Conservation (phyloP, 2,329 filamentous ascomycete species). For the Aspergillus puulaauensis region DNA sequence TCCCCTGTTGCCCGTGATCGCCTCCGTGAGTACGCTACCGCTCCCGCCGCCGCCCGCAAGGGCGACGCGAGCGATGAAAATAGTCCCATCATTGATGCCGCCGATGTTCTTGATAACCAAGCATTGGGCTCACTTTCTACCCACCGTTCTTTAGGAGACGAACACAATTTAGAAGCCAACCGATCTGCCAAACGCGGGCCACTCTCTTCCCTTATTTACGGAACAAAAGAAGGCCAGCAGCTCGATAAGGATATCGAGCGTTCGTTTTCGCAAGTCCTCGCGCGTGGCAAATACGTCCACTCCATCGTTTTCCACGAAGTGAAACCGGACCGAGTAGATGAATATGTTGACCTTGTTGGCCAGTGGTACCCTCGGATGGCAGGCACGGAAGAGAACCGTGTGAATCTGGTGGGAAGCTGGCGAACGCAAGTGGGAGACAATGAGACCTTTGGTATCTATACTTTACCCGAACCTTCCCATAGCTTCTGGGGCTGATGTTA, state of each 20-base stretch:
- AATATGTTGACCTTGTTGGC: slow-evolving; percentile 87
- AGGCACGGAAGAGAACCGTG: slow-evolving; percentile 79
- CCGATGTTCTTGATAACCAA: slow-evolving; percentile 41
- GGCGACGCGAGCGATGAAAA: slow-evolving; percentile 45
- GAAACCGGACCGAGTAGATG: slow-evolving; percentile 90
- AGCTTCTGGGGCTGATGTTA: slow-evolving; percentile 23
- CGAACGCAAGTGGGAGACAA: slow-evolving; percentile 95
- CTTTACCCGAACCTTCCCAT: neutral
- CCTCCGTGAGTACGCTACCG: slow-evolving; percentile 37
- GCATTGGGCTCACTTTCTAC: slow-evolving; percentile 62
- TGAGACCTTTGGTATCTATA: slow-evolving; percentile 81
- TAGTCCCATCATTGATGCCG: slow-evolving; percentile 40
- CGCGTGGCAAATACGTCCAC: slow-evolving; percentile 96
- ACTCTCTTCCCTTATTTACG: slow-evolving; percentile 88
- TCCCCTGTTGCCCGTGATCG: slow-evolving; percentile 32
- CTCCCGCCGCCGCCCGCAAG: slow-evolving; percentile 46
- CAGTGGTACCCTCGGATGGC: slow-evolving; percentile 92
- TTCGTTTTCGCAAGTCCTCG: slow-evolving; percentile 91
- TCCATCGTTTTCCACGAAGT: slow-evolving; percentile 96
- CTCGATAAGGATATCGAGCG: slow-evolving; percentile 94
- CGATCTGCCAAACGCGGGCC: slow-evolving; percentile 67
- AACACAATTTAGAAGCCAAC: slow-evolving; percentile 59
- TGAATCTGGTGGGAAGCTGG: slow-evolving; percentile 97
- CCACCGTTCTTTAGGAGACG: slow-evolving; percentile 54
- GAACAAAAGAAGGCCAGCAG: slow-evolving; percentile 91